These are phyloP conservation scores for Rauvolfia tetraphylla DNA, from an alignment of 257 asterid genomes.

Conservation along the genomic window DNA sequence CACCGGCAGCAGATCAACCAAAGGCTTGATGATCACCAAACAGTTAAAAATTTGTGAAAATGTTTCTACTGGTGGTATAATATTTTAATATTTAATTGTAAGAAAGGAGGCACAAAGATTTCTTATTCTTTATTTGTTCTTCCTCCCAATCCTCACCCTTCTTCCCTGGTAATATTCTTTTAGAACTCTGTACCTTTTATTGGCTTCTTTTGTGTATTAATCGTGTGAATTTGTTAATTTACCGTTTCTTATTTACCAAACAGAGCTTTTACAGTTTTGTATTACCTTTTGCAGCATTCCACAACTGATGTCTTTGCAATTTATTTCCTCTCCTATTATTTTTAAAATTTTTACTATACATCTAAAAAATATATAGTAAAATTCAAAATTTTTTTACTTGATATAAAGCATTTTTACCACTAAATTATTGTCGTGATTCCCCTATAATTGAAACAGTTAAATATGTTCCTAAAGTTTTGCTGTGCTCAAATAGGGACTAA, in stretches of 20 bases:
- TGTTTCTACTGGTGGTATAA: not conserved
- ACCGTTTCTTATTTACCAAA: not conserved
- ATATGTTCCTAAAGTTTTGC: no score
- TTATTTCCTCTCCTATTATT: no score
- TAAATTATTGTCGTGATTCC: no score
- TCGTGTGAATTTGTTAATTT: conserved; percentile 5
- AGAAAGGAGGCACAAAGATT: conserved; percentile 19
- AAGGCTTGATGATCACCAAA: conserved; percentile 35
- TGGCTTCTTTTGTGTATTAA: not conserved
- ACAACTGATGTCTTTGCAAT: no score
- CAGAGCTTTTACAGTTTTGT: not conserved
- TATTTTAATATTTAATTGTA: conserved; percentile 10
- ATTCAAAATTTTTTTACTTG: no score
- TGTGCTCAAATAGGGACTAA: no score
- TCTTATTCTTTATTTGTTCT: conserved; percentile 31
- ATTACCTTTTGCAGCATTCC: no score
- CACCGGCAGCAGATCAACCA: conserved; percentile 38
- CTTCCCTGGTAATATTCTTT: conserved; percentile 2
- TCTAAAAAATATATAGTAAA: no score
- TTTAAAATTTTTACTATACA: no score
- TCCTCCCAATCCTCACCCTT: not conserved
- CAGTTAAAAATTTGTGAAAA: conserved; percentile 7
- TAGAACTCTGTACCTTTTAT: not conserved
- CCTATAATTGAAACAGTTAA: no score
- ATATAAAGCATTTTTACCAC: no score